Conservation (phyloP, 2,329 filamentous ascomycete genomes). For the Colletotrichum gigasporum region DNA sequence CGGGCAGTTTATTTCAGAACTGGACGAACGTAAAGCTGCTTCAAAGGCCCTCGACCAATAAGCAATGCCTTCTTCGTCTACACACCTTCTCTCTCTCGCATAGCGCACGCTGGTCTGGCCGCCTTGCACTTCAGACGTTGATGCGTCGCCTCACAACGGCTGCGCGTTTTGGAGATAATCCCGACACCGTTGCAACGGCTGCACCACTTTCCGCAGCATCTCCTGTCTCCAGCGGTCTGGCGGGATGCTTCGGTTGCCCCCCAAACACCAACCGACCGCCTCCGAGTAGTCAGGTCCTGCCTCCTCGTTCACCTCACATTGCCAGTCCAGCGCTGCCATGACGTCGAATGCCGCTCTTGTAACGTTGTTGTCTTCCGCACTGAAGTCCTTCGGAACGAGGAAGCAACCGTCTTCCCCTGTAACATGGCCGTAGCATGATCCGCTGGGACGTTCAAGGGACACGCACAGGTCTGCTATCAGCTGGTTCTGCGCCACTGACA, state of each 20-base stretch:
- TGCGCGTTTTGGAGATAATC: background rate
- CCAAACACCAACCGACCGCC: conserved; percentile 14
- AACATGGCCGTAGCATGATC: no score
- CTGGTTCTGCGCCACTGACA: no score
- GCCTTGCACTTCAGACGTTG: background rate
- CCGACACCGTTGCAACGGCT: conserved; percentile 26
- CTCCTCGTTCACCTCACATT: conserved; percentile 2
- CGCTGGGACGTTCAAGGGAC: no score
- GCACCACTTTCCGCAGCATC: conserved; percentile 32
- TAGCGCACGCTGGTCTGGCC: no score
- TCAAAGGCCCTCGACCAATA: no score
- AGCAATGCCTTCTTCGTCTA: no score
- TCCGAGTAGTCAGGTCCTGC: conserved; percentile 8
- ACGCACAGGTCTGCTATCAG: no score
- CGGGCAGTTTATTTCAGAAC: background rate
- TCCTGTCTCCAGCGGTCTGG: conserved; percentile 29
- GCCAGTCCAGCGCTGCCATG: conserved; percentile 22
- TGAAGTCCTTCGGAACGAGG: conserved; percentile 60
- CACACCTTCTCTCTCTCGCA: no score
- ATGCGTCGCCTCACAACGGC: background rate
- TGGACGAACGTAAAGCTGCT: no score
- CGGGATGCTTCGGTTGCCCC: background rate
- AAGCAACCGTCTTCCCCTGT: no score
- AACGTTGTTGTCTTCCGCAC: background rate
- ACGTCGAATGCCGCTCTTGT: conserved; percentile 3